A percentile compares a stretch with the other conserved stretches of the same genome.
phyloP scores from a whole-genome alignment of 345 rosid species.

The Cardamine chenopodiifolia region DNA sequence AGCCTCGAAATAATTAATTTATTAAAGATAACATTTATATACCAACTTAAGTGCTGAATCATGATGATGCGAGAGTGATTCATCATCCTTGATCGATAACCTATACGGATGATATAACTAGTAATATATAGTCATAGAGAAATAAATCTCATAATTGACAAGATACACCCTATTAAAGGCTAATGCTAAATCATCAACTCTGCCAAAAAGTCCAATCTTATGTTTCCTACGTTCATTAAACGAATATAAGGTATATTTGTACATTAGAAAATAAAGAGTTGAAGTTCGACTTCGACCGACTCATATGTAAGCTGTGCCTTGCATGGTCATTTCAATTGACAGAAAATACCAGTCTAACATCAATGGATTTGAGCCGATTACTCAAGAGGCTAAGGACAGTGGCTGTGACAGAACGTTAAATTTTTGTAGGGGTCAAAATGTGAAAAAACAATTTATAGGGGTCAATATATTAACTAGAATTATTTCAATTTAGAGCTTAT shows the following conservation, averaged over 20 bases:
- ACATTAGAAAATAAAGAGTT: not conserved
- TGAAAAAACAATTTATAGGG: too few relatives aligned
- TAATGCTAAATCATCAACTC: not conserved
- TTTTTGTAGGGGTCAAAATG: too few relatives aligned
- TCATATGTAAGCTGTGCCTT: not conserved
- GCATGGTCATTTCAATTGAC: constrained; percentile 15
- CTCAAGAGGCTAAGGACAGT: too few relatives aligned
- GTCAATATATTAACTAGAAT: too few relatives aligned
- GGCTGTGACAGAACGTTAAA: too few relatives aligned
- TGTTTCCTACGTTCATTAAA: not conserved
- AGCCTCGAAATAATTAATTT: not conserved
- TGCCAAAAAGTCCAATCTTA: constrained; percentile 5
- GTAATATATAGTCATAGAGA: not conserved
- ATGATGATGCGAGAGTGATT: constrained; percentile 22
- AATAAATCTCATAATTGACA: not conserved
- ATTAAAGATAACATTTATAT: not conserved
- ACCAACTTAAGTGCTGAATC: not conserved
- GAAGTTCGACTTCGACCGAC: not conserved
- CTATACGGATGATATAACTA: too few relatives aligned
- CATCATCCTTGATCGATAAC: constrained; percentile 6
- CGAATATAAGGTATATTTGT: not conserved
- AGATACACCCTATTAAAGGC: not conserved
- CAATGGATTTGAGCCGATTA: too few relatives aligned
- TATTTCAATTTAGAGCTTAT: too few relatives aligned
- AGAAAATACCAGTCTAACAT: not conserved